Conservation (phyloP, 257 asterid genomes). For the Knoxia roxburghii region DNA sequence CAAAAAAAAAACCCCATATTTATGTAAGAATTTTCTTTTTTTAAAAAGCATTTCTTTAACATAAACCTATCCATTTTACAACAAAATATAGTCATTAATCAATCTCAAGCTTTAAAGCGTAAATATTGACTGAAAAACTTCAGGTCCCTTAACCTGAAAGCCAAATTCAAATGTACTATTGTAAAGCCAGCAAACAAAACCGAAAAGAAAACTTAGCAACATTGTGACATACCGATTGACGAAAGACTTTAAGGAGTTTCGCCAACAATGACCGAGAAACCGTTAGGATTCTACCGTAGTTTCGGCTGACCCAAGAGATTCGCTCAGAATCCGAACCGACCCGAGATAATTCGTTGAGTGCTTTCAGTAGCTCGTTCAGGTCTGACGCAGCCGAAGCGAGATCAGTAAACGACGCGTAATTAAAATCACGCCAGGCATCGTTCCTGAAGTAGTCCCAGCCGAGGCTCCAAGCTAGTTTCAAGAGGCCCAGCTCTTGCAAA, state of each 20-base stretch:
- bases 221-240: slow-evolving; percentile 40
- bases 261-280: slow-evolving; percentile 43
- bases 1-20: no score
- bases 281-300: slow-evolving; percentile 42
- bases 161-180: no score
- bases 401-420: slow-evolving; percentile 32
- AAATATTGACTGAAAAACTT: no score
- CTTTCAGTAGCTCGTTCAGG: slow-evolving; percentile 41
- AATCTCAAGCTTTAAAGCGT: no score
- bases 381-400: slow-evolving; percentile 42
- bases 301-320: slow-evolving; percentile 52
- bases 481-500: slow-evolving; percentile 52
- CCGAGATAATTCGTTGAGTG: slow-evolving; percentile 40
- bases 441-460: slow-evolving; percentile 62
- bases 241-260: slow-evolving; percentile 43
- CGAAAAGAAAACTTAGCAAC: not conserved
- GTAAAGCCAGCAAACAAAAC: not conserved
- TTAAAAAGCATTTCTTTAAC: not conserved
- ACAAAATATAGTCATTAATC: no score
- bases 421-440: slow-evolving; percentile 50
- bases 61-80: no score
- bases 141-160: no score
- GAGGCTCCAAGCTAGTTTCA: slow-evolving; percentile 41
- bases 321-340: slow-evolving; percentile 46
- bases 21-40: not conserved